Evolutionary conservation across 805 yeast species (phyloP).

Genomic region (Candida odintsovae): DNA sequence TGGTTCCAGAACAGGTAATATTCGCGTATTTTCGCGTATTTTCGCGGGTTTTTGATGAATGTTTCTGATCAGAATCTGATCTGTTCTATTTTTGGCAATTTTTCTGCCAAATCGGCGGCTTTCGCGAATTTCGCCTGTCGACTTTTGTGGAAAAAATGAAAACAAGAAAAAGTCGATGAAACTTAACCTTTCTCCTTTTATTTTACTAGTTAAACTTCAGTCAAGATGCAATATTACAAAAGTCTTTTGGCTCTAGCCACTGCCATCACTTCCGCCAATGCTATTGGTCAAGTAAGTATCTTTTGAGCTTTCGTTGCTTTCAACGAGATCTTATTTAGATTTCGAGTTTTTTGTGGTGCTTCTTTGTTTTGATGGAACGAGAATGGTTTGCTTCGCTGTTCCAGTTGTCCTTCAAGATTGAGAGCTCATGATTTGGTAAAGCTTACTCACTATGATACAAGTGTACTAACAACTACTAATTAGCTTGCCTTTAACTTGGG

Average conservation of each 20-base stretch:
- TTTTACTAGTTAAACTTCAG: neutral
- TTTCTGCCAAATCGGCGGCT: neutral
- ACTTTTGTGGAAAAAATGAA: neutral
- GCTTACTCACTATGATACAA: no score
- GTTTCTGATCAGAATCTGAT: no score
- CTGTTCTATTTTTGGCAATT: neutral
- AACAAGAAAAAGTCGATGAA: neutral
- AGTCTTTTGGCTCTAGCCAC: neutral
- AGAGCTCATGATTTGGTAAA: no score
- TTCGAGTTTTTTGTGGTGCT: neutral
- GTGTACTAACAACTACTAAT: neutral
- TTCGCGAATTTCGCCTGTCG: no score
- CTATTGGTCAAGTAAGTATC: neutral
- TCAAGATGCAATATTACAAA: neutral
- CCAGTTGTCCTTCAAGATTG: no score
- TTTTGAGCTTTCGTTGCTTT: no score
- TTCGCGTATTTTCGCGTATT: no score
- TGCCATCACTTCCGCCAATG: neutral
- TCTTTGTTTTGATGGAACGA: neutral
- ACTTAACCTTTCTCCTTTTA: neutral
- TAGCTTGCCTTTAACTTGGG: conserved; percentile 82
- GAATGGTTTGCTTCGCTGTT: neutral
- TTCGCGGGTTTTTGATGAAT: no score
- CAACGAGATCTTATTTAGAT: no score
- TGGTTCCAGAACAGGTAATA: no score